Evolutionary conservation across 371 early-diverging fungal genomes (phyloP).

Genomic region (Actinomortierella wolfii): DNA sequence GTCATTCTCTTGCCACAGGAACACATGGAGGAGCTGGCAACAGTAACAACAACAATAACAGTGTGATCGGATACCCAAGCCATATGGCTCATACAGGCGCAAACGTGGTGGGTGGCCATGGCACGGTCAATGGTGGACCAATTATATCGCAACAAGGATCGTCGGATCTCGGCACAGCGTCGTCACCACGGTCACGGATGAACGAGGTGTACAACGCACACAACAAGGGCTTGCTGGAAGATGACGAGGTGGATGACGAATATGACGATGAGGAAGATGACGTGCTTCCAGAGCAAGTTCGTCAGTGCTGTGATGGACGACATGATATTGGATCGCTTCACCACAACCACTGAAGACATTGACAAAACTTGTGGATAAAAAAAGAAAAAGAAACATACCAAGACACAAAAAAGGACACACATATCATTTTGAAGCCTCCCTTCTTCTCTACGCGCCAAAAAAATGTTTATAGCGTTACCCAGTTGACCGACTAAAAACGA

Average conservation of each 20-base stretch:
- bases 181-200: slow-evolving; percentile 19
- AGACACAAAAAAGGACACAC: too few relatives aligned
- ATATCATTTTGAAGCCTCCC: too few relatives aligned
- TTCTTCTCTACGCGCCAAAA: too few relatives aligned
- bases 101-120: slow-evolving; percentile 25
- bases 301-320: slow-evolving; percentile 44
- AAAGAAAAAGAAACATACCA: slow-evolving; percentile 1
- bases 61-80: slow-evolving; percentile 22
- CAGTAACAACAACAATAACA: background rate
- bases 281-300: slow-evolving; percentile 41
- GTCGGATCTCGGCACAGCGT: slow-evolving; percentile 5
- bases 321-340: slow-evolving; percentile 39
- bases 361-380: background rate
- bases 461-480: too few relatives aligned
- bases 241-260: slow-evolving; percentile 10
- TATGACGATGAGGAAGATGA: slow-evolving; percentile 38
- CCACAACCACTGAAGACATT: slow-evolving; percentile 11
- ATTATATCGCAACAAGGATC: slow-evolving; percentile 19
- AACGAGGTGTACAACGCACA: slow-evolving; percentile 5
- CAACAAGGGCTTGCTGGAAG: slow-evolving; percentile 1
- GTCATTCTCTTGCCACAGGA: slow-evolving; percentile 3
- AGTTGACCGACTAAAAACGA: too few relatives aligned
- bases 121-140: slow-evolving; percentile 36
- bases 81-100: slow-evolving; percentile 12
- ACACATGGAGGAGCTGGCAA: slow-evolving; percentile 4